Base-by-base conservation (phyloP, 306 rosid genomes). In the Rosa multiflora region DNA sequence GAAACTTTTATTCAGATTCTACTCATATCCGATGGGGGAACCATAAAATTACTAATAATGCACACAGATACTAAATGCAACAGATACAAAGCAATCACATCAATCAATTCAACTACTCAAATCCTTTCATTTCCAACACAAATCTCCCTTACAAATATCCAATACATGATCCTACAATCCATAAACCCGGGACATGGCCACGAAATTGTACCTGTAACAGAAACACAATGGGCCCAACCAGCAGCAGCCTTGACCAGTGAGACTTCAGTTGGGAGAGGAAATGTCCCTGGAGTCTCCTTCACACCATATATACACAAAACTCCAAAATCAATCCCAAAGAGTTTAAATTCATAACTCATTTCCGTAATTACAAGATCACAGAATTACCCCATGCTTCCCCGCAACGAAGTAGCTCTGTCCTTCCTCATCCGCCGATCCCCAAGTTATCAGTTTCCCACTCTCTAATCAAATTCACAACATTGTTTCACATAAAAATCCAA, bases 141-240 rank as follows among this genome's bases (percentile, higher is more conserved):
- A 26, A 10, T 11, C 12, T 26, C 13, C 6, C 3, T 62, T 2
- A 12, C 7, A 67, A 39, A 62, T 62, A 64, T 29, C 59, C 49
- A 17, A 9, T 29, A 12, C 59, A 75, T 59, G 43, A 43, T 39
- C 64, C 7, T 29, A 70, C 13, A 70, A 69, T 47, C 35, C 58
- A 44, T 32, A 48, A 20, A 52, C 18, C 5, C 12, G 5, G 26
- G 32, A 53, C 10, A 70, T 40, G 0, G 3, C 13, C 56, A 12
- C 75, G 58, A 71, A 80, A 70, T 43, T 70, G 63, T 79, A 94
- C 98, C 98, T 69, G 87, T 88, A 55, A 88, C 94, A 0, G 90
- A 71, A 53, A 87, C 96, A 64, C 96, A 94, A 74, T 94, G 96
- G 59, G 97, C 98, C 98, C 98, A 94, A 76, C 97, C 98, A 71